These are phyloP conservation scores for Aspergillus hiratsukae DNA, from an alignment of 2,329 filamentous ascomycete species.

Conservation along the genomic window DNA sequence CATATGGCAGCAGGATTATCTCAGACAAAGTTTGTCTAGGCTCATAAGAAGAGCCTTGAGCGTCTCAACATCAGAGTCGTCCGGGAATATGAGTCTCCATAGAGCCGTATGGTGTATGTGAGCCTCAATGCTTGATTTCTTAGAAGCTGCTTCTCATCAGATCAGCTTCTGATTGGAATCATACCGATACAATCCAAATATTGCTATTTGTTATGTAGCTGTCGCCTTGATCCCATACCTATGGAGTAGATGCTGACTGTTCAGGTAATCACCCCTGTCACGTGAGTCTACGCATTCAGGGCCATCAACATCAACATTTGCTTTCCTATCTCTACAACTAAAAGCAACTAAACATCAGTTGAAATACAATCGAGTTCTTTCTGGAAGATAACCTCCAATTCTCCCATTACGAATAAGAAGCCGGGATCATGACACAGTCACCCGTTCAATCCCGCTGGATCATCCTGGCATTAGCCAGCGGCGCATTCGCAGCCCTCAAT, in stretches of 20 bases:
- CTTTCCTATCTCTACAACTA: not conserved
- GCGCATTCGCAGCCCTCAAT: slow-evolving; percentile 60
- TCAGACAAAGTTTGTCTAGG: too few species aligned
- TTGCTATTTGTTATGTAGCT: too few species aligned
- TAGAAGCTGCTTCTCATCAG: too few species aligned
- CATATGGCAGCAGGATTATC: too few species aligned
- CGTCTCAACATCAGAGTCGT: too few species aligned
- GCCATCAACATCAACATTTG: not conserved
- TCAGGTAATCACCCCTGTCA: not conserved
- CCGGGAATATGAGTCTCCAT: too few species aligned
- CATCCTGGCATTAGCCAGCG: slow-evolving; percentile 56
- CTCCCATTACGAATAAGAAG: not conserved
- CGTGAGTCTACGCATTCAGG: not conserved
- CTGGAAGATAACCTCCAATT: not conserved
- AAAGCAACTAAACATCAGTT: not conserved
- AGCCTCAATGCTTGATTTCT: too few species aligned
- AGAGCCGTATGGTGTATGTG: too few species aligned
- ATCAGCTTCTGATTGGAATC: too few species aligned
- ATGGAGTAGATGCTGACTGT: not conserved
- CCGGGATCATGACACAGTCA: not conserved
- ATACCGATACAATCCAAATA: too few species aligned
- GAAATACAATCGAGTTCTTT: not conserved
- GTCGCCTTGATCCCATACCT: too few species aligned
- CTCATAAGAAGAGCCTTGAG: too few species aligned
- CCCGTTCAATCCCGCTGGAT: slow-evolving; percentile 41